Evolutionary conservation across 148 eudicot species (phyloP), one percentile per base, ranked within the genome.

Genomic region (Suaeda aralocaspica): DNA sequence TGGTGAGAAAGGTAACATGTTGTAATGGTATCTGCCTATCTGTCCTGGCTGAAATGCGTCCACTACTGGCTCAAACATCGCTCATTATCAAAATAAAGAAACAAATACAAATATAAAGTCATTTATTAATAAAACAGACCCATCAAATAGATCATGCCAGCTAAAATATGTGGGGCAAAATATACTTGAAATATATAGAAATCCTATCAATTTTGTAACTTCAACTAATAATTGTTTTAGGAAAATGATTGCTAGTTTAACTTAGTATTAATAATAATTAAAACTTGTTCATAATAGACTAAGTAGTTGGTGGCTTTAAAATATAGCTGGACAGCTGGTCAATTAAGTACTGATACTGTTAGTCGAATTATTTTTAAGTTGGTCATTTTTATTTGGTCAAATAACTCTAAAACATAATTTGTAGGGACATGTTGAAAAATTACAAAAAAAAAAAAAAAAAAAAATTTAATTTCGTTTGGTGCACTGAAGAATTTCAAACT

Each of bases 1-100:
- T 41, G 67, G 67, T 63, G 28, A 30, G 29, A 63, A 41, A 63
- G 50, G 67, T 63, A 63, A 41, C 67, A 63, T 63, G 67, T 42
- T 28, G 8, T n/a, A 63, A 21, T 36, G 67, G 67, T 63, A 63
- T 63, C 67, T 41, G 67, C 28, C 50, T 63, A 41, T 42, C 67
- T 63, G 67, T 63, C 67, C 22, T 62, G 66, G 66, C 48, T 62
- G 19, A 62, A 62, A 62, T 62, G 46, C 28, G 33, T 34, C 66
- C 66, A 62, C 64, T 60, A 33, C 44, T 59, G 10, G 4, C 6
- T 11, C 39, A 29, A 29, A 16, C 3, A 59, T 15, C 19, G 19
- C 8, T 60, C 64, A 60, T 60, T 6, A 19, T 13, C 14, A n/a
- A 59, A 59, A 30, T 6, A 28, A 53, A 6, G 9, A 1, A 53